Evolutionary conservation across 768 basidiomycete species (phyloP).

Genomic region (Podaxis pistillaris): DNA sequence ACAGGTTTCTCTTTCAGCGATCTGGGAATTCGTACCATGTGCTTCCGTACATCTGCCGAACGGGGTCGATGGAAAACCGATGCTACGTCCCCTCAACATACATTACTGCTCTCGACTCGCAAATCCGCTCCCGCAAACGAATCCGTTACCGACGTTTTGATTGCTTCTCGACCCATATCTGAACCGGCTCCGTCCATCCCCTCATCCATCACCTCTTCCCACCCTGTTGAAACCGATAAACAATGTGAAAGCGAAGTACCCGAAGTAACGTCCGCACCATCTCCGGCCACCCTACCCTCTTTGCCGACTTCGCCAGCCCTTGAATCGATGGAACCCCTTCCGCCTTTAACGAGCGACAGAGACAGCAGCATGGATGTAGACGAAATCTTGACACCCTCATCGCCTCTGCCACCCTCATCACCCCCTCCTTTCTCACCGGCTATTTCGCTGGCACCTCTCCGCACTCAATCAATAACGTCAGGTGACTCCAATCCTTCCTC

Average conservation of each 20-base stretch:
- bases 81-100: slow-evolving; percentile 34
- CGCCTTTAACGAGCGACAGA: slow-evolving; percentile 30
- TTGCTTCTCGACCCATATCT: slow-evolving; percentile 32
- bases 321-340: slow-evolving; percentile 21
- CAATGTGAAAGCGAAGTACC: slow-evolving; percentile 11
- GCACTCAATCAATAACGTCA: slow-evolving; percentile 34
- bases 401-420: slow-evolving; percentile 41
- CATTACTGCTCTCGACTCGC: slow-evolving; percentile 23
- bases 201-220: slow-evolving; percentile 2
- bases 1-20: slow-evolving; percentile 28
- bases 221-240: slow-evolving; percentile 1
- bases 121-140: slow-evolving; percentile 33
- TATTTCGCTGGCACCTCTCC: slow-evolving; percentile 36
- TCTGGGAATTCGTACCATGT: slow-evolving; percentile 41
- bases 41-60: slow-evolving; percentile 55
- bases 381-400: slow-evolving; percentile 23
- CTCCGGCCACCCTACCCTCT: slow-evolving; percentile 2
- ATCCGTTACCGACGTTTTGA: slow-evolving; percentile 27
- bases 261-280: slow-evolving; percentile 18
- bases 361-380: slow-evolving; percentile 31
- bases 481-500: slow-evolving; percentile 20
- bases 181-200: slow-evolving; percentile 33
- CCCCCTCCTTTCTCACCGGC: slow-evolving; percentile 42
- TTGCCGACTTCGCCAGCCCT: slow-evolving; percentile 13
- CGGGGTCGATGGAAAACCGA: slow-evolving; percentile 59